A percentile compares a stretch with the other conserved stretches of the same genome.
Evolutionary conservation across 306 rosid genomes (phyloP).

Genomic region (Fagus crenata): DNA sequence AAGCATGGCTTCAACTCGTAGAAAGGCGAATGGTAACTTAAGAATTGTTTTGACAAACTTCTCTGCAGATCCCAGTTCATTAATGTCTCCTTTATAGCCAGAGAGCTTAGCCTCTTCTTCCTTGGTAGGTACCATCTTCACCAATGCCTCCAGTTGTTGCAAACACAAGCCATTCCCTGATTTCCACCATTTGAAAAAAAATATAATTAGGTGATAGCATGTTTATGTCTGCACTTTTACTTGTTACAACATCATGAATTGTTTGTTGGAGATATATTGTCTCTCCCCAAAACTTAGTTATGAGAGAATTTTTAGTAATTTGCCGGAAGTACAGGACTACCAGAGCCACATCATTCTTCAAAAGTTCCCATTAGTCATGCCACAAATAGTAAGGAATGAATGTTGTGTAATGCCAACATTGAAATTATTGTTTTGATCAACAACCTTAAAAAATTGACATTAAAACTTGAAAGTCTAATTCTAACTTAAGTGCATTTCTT

Average conservation of each 20-base stretch:
- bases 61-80: slow-evolving; percentile 88
- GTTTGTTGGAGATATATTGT: too few species aligned
- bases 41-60: slow-evolving; percentile 67
- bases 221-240: background rate
- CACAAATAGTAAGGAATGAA: too few species aligned
- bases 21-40: slow-evolving; percentile 71
- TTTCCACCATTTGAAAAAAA: slow-evolving; percentile 21
- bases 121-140: slow-evolving; percentile 79
- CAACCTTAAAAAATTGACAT: too few species aligned
- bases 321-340: too few species aligned
- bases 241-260: too few species aligned
- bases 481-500: background rate
- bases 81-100: slow-evolving; percentile 68
- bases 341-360: too few species aligned
- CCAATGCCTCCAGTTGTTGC: slow-evolving; percentile 89
- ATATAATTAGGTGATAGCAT: background rate
- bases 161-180: slow-evolving; percentile 71
- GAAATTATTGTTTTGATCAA: too few species aligned
- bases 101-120: slow-evolving; percentile 80
- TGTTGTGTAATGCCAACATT: too few species aligned
- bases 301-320: too few species aligned
- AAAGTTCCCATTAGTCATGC: too few species aligned
- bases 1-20: slow-evolving; percentile 80
- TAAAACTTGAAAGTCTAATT: background rate
- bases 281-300: too few species aligned